Evolutionary conservation across 352 stramenopile species (phyloP).

Genomic region (Globisporangium middletonii): DNA sequence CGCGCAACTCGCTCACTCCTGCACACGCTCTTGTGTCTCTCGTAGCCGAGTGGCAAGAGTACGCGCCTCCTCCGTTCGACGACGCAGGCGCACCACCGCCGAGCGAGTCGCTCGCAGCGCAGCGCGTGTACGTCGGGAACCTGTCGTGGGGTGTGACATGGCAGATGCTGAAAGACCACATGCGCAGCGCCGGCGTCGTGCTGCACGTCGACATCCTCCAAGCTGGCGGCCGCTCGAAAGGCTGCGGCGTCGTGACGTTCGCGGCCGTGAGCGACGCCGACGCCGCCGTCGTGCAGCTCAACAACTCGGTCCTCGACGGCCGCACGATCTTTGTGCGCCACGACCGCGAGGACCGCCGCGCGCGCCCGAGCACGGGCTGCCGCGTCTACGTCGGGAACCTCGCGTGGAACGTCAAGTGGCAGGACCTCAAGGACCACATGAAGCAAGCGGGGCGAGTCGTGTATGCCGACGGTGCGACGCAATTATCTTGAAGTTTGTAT

Average conservation of each 20-base stretch:
- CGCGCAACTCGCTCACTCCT: no score
- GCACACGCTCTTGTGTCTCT: no score
- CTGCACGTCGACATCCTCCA: constrained; percentile 60
- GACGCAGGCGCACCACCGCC: not conserved
- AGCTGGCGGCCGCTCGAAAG: constrained; percentile 74
- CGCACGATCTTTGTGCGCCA: constrained; percentile 93
- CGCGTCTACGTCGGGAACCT: constrained; percentile 91
- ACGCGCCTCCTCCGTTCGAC: not conserved
- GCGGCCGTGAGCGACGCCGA: constrained; percentile 68
- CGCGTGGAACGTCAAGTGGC: constrained; percentile 90
- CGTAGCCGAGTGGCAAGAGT: not conserved
- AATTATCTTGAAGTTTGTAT: no score
- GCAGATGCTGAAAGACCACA: constrained; percentile 82
- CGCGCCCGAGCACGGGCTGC: constrained; percentile 32
- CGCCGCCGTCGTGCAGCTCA: constrained; percentile 81
- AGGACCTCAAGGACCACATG: constrained; percentile 96
- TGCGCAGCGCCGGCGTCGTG: constrained; percentile 64
- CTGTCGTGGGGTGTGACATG: constrained; percentile 81
- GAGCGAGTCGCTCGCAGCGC: constrained; percentile 14
- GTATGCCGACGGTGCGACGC: constrained; percentile 54
- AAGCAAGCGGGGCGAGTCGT: constrained; percentile 79
- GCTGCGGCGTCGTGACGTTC: constrained; percentile 94
- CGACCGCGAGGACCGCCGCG: constrained; percentile 72
- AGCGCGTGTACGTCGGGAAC: constrained; percentile 83
- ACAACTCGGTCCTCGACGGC: constrained; percentile 90